Evolutionary conservation across 371 early-diverging fungal species (phyloP).

Genomic region (Mucor irregularis): DNA sequence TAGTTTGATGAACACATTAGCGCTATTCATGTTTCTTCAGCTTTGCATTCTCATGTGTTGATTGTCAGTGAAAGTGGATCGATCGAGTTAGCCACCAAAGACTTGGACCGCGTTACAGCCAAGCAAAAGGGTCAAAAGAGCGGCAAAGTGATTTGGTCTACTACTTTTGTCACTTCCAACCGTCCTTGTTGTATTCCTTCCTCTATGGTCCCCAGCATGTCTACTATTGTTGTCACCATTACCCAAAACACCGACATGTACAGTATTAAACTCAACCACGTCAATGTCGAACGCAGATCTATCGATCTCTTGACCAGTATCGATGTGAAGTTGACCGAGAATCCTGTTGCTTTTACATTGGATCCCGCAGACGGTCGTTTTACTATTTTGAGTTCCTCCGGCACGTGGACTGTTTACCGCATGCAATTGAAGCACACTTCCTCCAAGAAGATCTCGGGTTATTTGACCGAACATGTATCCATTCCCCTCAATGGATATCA

Average conservation of each 20-base stretch:
- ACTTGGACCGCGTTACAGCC: slow-evolving; percentile 49
- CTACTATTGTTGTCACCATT: slow-evolving; percentile 49
- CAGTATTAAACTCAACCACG: slow-evolving; percentile 41
- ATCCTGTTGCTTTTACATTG: slow-evolving; percentile 52
- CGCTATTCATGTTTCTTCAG: slow-evolving; percentile 50
- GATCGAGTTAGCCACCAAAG: slow-evolving; percentile 51
- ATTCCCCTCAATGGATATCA: slow-evolving; percentile 31
- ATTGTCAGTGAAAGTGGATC: slow-evolving; percentile 55
- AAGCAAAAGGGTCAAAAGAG: slow-evolving; percentile 27
- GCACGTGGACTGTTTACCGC: slow-evolving; percentile 41
- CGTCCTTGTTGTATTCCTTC: slow-evolving; percentile 51
- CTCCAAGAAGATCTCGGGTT: slow-evolving; percentile 32
- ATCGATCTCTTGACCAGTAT: slow-evolving; percentile 33
- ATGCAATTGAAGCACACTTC: slow-evolving; percentile 37
- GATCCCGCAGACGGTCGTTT: slow-evolving; percentile 50
- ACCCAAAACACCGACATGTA: slow-evolving; percentile 23
- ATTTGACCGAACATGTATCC: slow-evolving; percentile 24
- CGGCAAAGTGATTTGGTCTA: slow-evolving; percentile 48
- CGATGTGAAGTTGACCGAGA: slow-evolving; percentile 30
- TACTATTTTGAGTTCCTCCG: slow-evolving; percentile 37
- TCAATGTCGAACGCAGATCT: slow-evolving; percentile 55
- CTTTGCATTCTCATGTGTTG: slow-evolving; percentile 50
- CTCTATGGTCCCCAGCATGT: slow-evolving; percentile 49
- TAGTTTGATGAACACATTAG: slow-evolving; percentile 57
- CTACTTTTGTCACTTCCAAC: slow-evolving; percentile 45